phyloP scores from a whole-genome alignment of 2,329 filamentous ascomycete genomes.

The Chrysoporthe puriensis region DNA sequence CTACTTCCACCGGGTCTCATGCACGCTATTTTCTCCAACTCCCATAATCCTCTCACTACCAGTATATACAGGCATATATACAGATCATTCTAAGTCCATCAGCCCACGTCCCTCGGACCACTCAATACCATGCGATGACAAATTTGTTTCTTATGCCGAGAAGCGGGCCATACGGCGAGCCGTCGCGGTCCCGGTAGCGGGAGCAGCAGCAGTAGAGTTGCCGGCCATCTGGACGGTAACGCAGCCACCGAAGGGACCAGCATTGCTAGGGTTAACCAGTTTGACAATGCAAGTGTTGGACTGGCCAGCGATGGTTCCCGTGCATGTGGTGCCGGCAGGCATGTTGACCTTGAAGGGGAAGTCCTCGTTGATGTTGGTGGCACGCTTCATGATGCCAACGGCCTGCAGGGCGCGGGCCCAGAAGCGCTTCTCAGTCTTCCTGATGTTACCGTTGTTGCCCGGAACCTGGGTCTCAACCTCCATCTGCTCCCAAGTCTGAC shows the following conservation, averaged over 20 bases:
- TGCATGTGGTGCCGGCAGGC: constrained; percentile 35
- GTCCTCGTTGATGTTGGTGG: constrained; percentile 32
- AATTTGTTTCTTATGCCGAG: constrained; percentile 7
- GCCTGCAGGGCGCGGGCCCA: constrained; percentile 27
- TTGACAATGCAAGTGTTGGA: constrained; percentile 37
- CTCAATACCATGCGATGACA: background rate
- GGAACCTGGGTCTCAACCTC: constrained; percentile 42
- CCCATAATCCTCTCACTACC: background rate
- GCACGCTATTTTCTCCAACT: background rate
- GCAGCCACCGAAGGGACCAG: constrained; percentile 29
- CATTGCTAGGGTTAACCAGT: constrained; percentile 34
- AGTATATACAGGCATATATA: constrained; percentile 8
- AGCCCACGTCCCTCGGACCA: background rate
- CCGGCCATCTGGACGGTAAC: constrained; percentile 28
- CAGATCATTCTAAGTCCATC: background rate
- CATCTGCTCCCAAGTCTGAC: constrained; percentile 39
- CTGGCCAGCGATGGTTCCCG: constrained; percentile 33
- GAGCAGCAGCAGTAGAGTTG: constrained; percentile 4
- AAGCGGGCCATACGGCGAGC: constrained; percentile 29
- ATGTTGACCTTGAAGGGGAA: constrained; percentile 34
- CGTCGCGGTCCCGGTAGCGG: constrained; percentile 20
- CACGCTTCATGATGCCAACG: constrained; percentile 29
- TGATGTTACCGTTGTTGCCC: constrained; percentile 41
- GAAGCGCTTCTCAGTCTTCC: constrained; percentile 31
- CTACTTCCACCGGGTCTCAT: background rate